Evolutionary conservation across 768 basidiomycete genomes (phyloP), one percentile per base, ranked within the genome.

Genomic region (Mycena vulgaris): DNA sequence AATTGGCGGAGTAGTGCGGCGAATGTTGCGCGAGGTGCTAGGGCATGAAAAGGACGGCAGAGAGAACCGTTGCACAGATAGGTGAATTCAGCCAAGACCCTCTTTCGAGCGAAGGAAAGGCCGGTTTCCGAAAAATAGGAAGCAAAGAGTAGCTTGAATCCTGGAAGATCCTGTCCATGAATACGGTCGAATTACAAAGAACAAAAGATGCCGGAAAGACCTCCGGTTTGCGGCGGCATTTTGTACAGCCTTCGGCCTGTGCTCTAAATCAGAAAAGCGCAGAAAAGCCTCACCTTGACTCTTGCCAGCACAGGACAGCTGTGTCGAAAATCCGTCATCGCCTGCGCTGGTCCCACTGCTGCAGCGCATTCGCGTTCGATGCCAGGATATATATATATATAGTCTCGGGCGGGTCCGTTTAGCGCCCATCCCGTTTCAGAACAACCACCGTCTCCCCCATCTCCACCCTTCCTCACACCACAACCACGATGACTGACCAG

Each of bases 401-500:
- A 63, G 23, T n/a, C 33, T n/a, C n/a, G n/a, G 28, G 17, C 10
- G 35, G 11, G 35, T 16, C 48, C 17, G 13, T 59, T 63, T 69
- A 63, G 68, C 68, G 68, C 59, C 42, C 35, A 53, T 5, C 16
- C 61, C 47, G 42, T 63, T 60, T 53, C 64, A 72, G 60, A 52
- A 70, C 65, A 69, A 71, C 42, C 40, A 13, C 57, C 59, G n/a
- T 59, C 58, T 56, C 17, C 11, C 13, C 27, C 31, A n/a, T 30
- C 73, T 55, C 27, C 30, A 53, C 65, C 45, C 48, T 60, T 21
- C 28, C 59, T 14, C 48, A 55, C 65, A 62, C 58, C 39, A 56
- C 40, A 40, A 67, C 56, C 56, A 79, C 75, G 66, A 89, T 89
- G 89, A 86, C 87, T 68, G 88, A 90, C 80, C 88, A 89, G 80